A percentile compares a stretch with the other conserved stretches of the same genome.
These are phyloP conservation scores for Cylindrodendrum hubeiense DNA, from an alignment of 2,329 filamentous ascomycete species.

Conservation along the genomic window DNA sequence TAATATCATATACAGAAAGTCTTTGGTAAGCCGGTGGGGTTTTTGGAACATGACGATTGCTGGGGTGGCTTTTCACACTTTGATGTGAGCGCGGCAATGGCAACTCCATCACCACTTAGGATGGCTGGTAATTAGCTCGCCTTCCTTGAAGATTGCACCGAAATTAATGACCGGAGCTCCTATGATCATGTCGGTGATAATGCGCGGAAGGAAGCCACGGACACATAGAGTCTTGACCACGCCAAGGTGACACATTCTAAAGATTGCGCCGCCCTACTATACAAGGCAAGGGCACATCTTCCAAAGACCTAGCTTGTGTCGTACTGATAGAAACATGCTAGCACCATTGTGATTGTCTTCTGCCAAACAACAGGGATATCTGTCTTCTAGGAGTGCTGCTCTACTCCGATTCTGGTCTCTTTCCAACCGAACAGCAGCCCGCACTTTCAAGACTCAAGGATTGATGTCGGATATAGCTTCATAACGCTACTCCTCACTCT, in stretches of 20 bases:
- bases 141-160: slow-evolving; percentile 87
- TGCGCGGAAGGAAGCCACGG: slow-evolving; percentile 84
- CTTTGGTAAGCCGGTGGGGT: no score
- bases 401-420: not conserved
- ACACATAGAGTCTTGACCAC: slow-evolving; percentile 90
- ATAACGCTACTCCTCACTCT: not conserved
- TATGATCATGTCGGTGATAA: slow-evolving; percentile 91
- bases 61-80: no score
- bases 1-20: no score
- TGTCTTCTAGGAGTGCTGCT: not conserved
- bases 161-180: slow-evolving; percentile 91
- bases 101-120: slow-evolving; percentile 82
- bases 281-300: slow-evolving; percentile 83
- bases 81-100: slow-evolving; percentile 81
- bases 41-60: no score
- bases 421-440: not conserved
- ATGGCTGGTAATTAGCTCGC: slow-evolving; percentile 84
- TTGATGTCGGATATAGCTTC: not conserved
- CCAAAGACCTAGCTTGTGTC: slow-evolving; percentile 92
- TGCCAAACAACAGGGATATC: not conserved
- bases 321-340: no score
- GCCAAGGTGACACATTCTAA: slow-evolving; percentile 89
- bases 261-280: slow-evolving; percentile 94
- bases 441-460: not conserved
- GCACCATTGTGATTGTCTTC: no score